Conservation (phyloP, 352 stramenopile species). For the Globisporangium spinosum region DNA sequence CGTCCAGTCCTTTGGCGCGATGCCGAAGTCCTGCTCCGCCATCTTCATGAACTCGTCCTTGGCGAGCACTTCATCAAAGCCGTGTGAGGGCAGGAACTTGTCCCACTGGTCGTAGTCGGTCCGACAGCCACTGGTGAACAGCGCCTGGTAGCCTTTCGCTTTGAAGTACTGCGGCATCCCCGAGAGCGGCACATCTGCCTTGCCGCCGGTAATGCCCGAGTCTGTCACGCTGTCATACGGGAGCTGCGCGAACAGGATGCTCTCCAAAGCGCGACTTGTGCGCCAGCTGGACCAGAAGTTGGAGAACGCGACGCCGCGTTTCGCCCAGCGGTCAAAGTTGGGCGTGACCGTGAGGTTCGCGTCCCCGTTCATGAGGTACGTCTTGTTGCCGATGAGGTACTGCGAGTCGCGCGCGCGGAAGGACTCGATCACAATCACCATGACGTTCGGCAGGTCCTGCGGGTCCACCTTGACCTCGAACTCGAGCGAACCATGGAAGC, state of each 20-base stretch:
- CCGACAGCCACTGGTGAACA: conserved; percentile 40
- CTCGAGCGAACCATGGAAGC: conserved; percentile 35
- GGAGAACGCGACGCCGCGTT: conserved; percentile 40
- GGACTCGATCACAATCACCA: conserved; percentile 51
- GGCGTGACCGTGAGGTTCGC: conserved; percentile 45
- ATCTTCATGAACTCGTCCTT: conserved; percentile 39
- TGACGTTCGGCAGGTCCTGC: conserved; percentile 38
- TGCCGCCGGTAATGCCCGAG: conserved; percentile 32
- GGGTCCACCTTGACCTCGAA: conserved; percentile 39
- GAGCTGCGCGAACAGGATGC: conserved; percentile 48
- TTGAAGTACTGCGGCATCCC: conserved; percentile 53
- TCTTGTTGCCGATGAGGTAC: conserved; percentile 34
- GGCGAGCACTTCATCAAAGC: conserved; percentile 43
- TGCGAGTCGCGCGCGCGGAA: conserved; percentile 50
- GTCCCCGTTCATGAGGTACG: conserved; percentile 12
- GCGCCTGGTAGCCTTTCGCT: conserved; percentile 44
- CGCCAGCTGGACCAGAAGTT: conserved; percentile 62
- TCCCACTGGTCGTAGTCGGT: conserved; percentile 50
- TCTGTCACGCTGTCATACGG: conserved; percentile 36
- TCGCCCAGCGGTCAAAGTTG: conserved; percentile 47
- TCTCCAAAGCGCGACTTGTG: conserved; percentile 55
- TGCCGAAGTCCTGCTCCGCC: conserved; percentile 31
- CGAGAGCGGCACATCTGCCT: conserved; percentile 23
- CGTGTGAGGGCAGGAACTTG: conserved; percentile 40
- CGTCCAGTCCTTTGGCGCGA: conserved; percentile 31